Conservation (phyloP, 805 yeast species). For the Diddensiella caesifluorescens region DNA sequence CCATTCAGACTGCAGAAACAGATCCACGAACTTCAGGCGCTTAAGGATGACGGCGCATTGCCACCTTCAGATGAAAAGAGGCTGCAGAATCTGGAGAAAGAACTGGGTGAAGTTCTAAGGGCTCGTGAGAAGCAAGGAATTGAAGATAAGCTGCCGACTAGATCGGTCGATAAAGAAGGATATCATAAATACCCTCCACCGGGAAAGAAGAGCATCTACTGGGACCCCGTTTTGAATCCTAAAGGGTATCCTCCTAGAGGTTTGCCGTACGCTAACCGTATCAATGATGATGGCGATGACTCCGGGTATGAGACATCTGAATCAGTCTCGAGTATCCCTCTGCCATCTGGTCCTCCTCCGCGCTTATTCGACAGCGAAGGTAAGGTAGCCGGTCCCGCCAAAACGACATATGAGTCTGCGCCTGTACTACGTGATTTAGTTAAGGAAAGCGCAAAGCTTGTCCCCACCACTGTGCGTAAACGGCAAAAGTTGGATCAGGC, state of each 20-base stretch:
- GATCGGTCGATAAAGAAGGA: neutral
- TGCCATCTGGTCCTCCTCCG: conserved; percentile 23
- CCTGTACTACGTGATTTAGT: conserved; percentile 24
- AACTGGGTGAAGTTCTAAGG: conserved; percentile 18
- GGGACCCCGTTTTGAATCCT: conserved; percentile 27
- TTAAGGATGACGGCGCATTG: conserved; percentile 26
- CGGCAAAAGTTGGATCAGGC: conserved; percentile 4
- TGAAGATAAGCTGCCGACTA: neutral
- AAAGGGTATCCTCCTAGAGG: conserved; percentile 31
- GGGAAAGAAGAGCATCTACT: conserved; percentile 25
- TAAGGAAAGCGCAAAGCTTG: conserved; percentile 19
- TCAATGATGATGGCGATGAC: conserved; percentile 26
- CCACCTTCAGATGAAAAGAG: conserved; percentile 8
- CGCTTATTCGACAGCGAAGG: neutral
- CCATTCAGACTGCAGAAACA: conserved; percentile 18
- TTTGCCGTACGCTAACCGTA: conserved; percentile 26
- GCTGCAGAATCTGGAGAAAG: conserved; percentile 17
- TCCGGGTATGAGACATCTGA: conserved; percentile 16
- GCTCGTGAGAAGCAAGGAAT: conserved; percentile 15
- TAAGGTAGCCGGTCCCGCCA: conserved; percentile 9
- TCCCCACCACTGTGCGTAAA: conserved; percentile 21
- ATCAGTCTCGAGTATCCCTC: conserved; percentile 27
- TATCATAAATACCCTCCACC: conserved; percentile 9
- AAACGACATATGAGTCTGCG: conserved; percentile 21
- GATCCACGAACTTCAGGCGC: conserved; percentile 23